Percentiles rank a stretch among this genome's conserved stretches.
Evolutionary conservation across 2,329 filamentous ascomycete genomes (phyloP).

Genomic region (Hymenoscyphus fraxineus): DNA sequence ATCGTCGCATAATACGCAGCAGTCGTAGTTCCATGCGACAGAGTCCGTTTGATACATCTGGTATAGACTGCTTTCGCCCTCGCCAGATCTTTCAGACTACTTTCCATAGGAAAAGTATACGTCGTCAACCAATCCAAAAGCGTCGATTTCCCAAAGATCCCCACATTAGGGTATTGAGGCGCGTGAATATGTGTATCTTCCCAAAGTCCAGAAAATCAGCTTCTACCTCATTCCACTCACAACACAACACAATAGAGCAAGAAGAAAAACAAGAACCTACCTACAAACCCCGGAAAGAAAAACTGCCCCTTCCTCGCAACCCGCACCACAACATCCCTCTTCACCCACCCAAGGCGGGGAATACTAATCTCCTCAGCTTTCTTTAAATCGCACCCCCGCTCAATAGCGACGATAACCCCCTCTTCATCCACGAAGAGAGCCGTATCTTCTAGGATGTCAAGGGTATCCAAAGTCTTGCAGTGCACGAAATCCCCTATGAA

Average conservation of each 20-base stretch:
- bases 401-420: conserved; percentile 45
- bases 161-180: conserved; percentile 88
- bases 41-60: conserved; percentile 72
- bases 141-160: conserved; percentile 90
- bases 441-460: conserved; percentile 46
- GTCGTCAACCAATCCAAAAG: conserved; percentile 89
- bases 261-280: conserved; percentile 38
- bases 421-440: conserved; percentile 48
- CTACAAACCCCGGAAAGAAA: conserved; percentile 81
- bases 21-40: conserved; percentile 88
- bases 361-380: conserved; percentile 34
- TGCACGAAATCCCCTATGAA: conserved; percentile 63
- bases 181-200: conserved; percentile 94
- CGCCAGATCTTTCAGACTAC: conserved; percentile 60
- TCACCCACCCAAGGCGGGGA: conserved; percentile 35
- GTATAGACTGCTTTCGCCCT: conserved; percentile 71
- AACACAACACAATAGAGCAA: neutral
- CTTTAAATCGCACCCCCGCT: conserved; percentile 28
- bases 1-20: conserved; percentile 94
- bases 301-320: conserved; percentile 53
- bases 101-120: conserved; percentile 93
- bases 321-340: conserved; percentile 23
- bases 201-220: conserved; percentile 22
- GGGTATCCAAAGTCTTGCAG: conserved; percentile 42
- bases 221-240: conserved; percentile 2